Base-by-base conservation (phyloP, 176 grass and related monocot genomes). In the Pharus latifolius region DNA sequence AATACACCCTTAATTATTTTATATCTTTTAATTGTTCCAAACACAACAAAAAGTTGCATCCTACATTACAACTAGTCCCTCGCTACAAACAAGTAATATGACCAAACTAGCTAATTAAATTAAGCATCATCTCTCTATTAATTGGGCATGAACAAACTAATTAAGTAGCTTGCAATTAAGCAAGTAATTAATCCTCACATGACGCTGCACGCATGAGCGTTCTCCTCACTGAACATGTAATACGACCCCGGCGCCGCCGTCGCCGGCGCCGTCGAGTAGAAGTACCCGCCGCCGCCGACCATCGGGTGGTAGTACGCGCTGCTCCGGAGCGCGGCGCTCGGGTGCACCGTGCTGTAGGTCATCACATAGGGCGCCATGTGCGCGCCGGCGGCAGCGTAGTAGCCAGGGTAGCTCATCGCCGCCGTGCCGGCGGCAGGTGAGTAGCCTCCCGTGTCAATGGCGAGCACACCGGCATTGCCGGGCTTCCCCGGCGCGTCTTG, bases 181-280 rank as follows among this genome's bases (percentile, higher is more conserved):
- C 28, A 73, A 51, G 33, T 35, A 30, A 34, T 28, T 5, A 8
- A 23, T 18, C 23, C 10, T 90, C 87, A 99, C 95, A 99, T 99
- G 68, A 94, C 50, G 37, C 56, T 52, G 85, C 95, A 99, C 25
- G 90, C 95, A 45, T 99, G 91, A 65, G 95, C 95, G 59, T 99
- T 99, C 82, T 99, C 95, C 66, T 99, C 95, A 76, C 90, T 91
- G 81, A 99, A 99, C 82, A 99, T 80, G 68, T 99, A 93, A 58
- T 88, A 99, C 49, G 90, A 81, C 6, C 87, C 84, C 8, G 87
- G 84, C 60, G 81, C 38, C 48, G 88, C 67, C 67, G 86, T 14
- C 44, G 20, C 79, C 16, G 82, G 72, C 35, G 91, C 74, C 52
- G 88, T 80, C 23, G 81, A 90, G 82, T 86, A 84, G 75, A 83